Evolutionary conservation across 169 alveolate genomes (phyloP).

Genomic region (Perkinsus olseni): DNA sequence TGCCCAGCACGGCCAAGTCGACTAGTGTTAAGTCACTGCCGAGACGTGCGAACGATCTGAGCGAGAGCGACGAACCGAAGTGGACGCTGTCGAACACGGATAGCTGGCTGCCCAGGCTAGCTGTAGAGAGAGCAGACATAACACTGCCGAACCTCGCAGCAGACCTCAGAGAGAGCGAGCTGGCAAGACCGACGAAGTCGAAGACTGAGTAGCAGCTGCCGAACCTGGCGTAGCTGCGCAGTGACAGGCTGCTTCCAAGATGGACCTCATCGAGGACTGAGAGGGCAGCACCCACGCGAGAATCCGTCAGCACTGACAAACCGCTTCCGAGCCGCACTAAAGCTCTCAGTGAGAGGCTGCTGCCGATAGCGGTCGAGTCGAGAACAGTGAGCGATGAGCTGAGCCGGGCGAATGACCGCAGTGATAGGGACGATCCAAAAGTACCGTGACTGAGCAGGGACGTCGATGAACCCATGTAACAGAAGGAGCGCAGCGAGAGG

Average conservation of each 20-base stretch:
- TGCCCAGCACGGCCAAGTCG: neutral
- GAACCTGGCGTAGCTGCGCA: constrained; percentile 6
- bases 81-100: neutral
- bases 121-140: neutral
- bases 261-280: neutral
- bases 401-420: neutral
- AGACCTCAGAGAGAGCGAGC: neutral
- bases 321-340: neutral
- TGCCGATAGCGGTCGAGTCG: neutral
- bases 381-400: neutral
- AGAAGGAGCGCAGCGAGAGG: neutral
- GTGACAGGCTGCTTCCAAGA: constrained; percentile 1
- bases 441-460: neutral
- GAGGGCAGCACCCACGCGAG: neutral
- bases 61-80: neutral
- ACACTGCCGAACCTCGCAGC: neutral
- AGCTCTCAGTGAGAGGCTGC: neutral
- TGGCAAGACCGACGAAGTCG: constrained; percentile 3
- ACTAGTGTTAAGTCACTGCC: neutral
- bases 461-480: neutral
- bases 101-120: neutral
- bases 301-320: neutral
- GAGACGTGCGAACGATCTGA: neutral
- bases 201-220: constrained; percentile 3
- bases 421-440: neutral